phyloP scores from a whole-genome alignment of 2,329 filamentous ascomycete genomes.

The Lizonia empirigonia region DNA sequence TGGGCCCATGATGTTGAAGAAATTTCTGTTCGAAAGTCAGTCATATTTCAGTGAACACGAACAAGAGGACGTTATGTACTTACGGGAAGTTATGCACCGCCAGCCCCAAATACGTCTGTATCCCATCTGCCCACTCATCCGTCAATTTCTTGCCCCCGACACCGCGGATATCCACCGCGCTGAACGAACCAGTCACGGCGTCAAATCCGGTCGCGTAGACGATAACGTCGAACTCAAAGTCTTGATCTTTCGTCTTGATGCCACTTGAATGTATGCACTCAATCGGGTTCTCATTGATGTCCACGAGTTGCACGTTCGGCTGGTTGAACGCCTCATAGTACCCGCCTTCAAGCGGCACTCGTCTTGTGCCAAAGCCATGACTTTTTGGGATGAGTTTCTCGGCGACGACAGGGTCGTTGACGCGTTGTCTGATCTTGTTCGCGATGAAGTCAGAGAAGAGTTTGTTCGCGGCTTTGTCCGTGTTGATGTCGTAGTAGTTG shows the following conservation, averaged over 20 bases:
- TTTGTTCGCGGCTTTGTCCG: slow-evolving; percentile 32
- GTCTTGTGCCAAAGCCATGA: slow-evolving; percentile 33
- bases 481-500: slow-evolving; percentile 25
- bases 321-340: slow-evolving; percentile 50
- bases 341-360: slow-evolving; percentile 32
- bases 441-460: slow-evolving; percentile 36
- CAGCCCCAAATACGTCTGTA: slow-evolving; percentile 36
- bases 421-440: slow-evolving; percentile 44
- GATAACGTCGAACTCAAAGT: slow-evolving; percentile 60
- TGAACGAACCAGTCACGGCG: slow-evolving; percentile 44
- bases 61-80: too few relatives aligned
- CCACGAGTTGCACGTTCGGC: slow-evolving; percentile 57
- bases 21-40: too few relatives aligned
- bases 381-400: slow-evolving; percentile 50
- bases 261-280: slow-evolving; percentile 54
- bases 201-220: slow-evolving; percentile 55
- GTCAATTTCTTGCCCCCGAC: slow-evolving; percentile 18
- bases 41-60: too few relatives aligned
- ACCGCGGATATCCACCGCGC: slow-evolving; percentile 15
- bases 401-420: slow-evolving; percentile 51
- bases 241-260: slow-evolving; percentile 53
- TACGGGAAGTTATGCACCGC: slow-evolving; percentile 39
- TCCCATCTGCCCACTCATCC: slow-evolving; percentile 28
- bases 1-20: slow-evolving; percentile 51
- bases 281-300: slow-evolving; percentile 48